Percentiles rank a stretch among this genome's conserved stretches.
phyloP scores from a whole-genome alignment of 106 monocot species.

The Apostasia shenzhenica region DNA sequence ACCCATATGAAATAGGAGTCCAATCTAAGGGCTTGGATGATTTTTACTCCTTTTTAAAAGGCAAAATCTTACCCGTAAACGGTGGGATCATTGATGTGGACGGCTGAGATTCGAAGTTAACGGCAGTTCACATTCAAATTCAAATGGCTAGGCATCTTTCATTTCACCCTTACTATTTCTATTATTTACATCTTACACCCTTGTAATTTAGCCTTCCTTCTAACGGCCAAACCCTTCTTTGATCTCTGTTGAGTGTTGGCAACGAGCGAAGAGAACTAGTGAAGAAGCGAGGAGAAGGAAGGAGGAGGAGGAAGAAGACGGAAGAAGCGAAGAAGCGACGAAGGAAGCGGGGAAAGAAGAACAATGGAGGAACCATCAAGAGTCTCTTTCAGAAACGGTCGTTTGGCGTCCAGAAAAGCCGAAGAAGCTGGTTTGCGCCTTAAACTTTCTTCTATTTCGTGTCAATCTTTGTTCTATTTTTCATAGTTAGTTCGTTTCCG shows the following conservation, averaged over 20 bases:
- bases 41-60: too few relatives aligned
- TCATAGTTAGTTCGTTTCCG: background rate
- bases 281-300: background rate
- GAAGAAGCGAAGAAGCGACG: background rate
- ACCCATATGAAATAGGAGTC: too few relatives aligned
- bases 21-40: too few relatives aligned
- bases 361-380: constrained; percentile 35
- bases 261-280: background rate
- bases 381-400: constrained; percentile 48
- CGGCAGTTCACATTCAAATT: constrained; percentile 41
- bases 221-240: background rate
- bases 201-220: too few relatives aligned
- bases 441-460: background rate
- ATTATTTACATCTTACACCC: constrained; percentile 7
- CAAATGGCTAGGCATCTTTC: constrained; percentile 13
- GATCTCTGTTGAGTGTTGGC: background rate
- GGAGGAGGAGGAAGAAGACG: background rate
- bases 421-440: constrained; percentile 52
- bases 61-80: too few relatives aligned
- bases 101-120: constrained; percentile 17
- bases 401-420: constrained; percentile 54
- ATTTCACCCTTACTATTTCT: constrained; percentile 5
- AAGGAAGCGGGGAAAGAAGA: background rate
- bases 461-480: background rate
- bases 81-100: background rate